phyloP scores from a whole-genome alignment of 768 basidiomycete genomes.

The Mycena maculata region DNA sequence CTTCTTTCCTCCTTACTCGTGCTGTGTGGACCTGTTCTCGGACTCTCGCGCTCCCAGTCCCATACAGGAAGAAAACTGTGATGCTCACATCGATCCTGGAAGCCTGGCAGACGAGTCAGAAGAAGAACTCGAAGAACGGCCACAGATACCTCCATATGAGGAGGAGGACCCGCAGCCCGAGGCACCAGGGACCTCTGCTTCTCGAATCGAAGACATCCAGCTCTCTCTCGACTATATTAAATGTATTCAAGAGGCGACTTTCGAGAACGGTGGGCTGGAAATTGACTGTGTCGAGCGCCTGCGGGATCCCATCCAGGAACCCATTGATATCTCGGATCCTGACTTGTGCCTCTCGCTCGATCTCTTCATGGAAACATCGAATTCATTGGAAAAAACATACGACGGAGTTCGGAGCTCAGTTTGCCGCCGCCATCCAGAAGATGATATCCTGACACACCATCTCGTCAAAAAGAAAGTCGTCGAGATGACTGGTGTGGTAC shows the following conservation, averaged over 20 bases:
- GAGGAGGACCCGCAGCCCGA: too few species aligned
- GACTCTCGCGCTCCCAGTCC: too few species aligned
- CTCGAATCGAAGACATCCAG: conserved; percentile 32
- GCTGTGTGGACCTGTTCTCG: too few species aligned
- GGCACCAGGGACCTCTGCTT: not conserved
- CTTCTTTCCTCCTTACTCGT: too few species aligned
- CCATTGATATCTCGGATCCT: too few species aligned
- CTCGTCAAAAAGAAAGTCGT: conserved; percentile 40
- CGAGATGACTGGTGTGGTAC: conserved; percentile 47
- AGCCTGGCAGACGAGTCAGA: too few species aligned
- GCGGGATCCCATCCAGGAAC: not conserved
- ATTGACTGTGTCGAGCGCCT: not conserved
- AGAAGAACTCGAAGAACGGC: too few species aligned
- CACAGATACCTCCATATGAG: too few species aligned
- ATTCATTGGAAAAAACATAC: conserved; percentile 47
- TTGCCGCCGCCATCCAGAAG: conserved; percentile 38
- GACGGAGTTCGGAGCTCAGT: conserved; percentile 33
- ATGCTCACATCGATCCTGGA: too few species aligned
- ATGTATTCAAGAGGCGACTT: not conserved
- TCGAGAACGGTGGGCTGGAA: not conserved
- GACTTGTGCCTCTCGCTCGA: conserved; percentile 42
- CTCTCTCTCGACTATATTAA: conserved; percentile 37
- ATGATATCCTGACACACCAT: conserved; percentile 44
- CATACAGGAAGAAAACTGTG: too few species aligned
- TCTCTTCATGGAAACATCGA: conserved; percentile 40